Evolutionary conservation across 768 basidiomycete species (phyloP).

Genomic region (Pisolithus sp.): DNA sequence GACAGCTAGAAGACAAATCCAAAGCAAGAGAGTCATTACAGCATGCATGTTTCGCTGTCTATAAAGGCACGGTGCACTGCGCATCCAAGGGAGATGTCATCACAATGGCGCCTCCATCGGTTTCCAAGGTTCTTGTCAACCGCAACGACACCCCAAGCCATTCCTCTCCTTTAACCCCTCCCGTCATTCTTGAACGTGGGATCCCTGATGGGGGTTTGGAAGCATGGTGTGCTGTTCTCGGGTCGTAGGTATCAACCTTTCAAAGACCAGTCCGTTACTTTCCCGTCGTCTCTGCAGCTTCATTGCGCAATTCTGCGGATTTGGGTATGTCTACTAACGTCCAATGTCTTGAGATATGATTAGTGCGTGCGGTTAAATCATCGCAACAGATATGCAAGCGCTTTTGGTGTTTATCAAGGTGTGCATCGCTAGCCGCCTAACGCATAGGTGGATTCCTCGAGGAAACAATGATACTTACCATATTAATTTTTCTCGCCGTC

Average conservation of each 20-base stretch:
- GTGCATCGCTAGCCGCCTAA: too few species aligned
- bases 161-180: neutral
- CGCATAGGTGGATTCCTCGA: too few species aligned
- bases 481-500: neutral
- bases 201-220: slow-evolving; percentile 8
- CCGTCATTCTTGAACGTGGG: neutral
- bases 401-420: slow-evolving; percentile 28
- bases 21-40: too few species aligned
- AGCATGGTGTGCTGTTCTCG: slow-evolving; percentile 22
- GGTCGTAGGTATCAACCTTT: slow-evolving; percentile 14
- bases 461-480: neutral
- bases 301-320: slow-evolving; percentile 21
- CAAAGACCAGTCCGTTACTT: neutral
- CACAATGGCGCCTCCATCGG: neutral
- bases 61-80: neutral
- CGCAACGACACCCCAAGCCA: neutral
- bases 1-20: neutral
- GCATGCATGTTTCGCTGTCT: neutral
- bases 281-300: slow-evolving; percentile 12
- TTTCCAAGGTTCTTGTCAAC: neutral
- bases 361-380: neutral
- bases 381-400: slow-evolving; percentile 9
- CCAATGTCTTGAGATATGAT: accelerated
- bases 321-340: slow-evolving; percentile 21
- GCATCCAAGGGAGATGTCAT: neutral